phyloP scores from a whole-genome alignment of 1,284 basidiomycete genomes.

The Ceratobasidium sp. region DNA sequence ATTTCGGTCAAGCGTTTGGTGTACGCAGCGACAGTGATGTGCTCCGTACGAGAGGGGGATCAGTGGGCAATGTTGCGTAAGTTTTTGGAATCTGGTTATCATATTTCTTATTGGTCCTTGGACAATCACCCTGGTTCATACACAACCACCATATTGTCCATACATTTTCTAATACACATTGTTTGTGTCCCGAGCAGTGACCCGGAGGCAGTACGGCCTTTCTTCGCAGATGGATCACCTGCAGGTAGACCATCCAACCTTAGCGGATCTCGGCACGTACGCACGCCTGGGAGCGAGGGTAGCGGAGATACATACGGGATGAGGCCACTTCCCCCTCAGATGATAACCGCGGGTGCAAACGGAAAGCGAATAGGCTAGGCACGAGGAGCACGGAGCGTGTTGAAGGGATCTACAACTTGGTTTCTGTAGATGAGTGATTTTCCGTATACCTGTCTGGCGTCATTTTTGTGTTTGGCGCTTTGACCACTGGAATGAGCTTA shows the following conservation, averaged over 20 bases:
- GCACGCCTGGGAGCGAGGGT: slow-evolving; percentile 33
- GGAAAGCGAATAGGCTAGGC: slow-evolving; percentile 10
- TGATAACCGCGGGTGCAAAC: background rate
- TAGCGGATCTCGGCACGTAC: slow-evolving; percentile 26
- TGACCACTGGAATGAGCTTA: background rate
- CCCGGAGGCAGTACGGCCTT: slow-evolving; percentile 36
- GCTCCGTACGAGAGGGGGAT: slow-evolving; percentile 15
- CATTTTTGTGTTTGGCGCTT: background rate
- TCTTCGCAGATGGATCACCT: slow-evolving; percentile 8
- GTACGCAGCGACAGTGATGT: slow-evolving; percentile 18
- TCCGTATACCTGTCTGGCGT: background rate
- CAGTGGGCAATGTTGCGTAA: slow-evolving; percentile 19
- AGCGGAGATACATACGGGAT: slow-evolving; percentile 36
- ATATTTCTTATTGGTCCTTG: slow-evolving; percentile 3
- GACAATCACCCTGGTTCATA: background rate
- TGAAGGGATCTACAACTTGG: background rate
- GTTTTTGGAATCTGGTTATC: background rate
- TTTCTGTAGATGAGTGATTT: background rate
- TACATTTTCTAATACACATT: slow-evolving; percentile 7
- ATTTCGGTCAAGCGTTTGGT: slow-evolving; percentile 66
- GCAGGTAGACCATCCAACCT: slow-evolving; percentile 20
- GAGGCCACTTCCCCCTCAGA: slow-evolving; percentile 15
- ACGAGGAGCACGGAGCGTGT: background rate
- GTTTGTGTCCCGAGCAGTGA: slow-evolving; percentile 24
- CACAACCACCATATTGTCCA: background rate